A percentile compares a stretch with the other conserved stretches of the same genome.
Evolutionary conservation across 2,329 filamentous ascomycete species (phyloP).

Genomic region (Aspergillus viridinutans): DNA sequence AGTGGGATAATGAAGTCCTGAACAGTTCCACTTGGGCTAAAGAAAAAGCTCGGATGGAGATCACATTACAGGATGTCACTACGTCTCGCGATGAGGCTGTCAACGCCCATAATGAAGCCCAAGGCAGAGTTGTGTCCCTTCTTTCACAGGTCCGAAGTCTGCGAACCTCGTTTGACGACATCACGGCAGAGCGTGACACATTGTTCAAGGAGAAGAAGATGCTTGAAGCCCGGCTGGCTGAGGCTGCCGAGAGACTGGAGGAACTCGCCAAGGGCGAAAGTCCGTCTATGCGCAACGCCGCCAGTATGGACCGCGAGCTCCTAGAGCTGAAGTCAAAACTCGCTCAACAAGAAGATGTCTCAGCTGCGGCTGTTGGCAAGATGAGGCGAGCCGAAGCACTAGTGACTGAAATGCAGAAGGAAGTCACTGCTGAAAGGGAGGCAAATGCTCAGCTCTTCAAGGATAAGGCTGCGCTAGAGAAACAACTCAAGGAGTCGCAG

Average conservation of each 20-base stretch:
- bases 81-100: slow-evolving; percentile 92
- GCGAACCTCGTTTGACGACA: slow-evolving; percentile 78
- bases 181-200: slow-evolving; percentile 77
- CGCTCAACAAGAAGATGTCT: slow-evolving; percentile 90
- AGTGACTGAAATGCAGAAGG: slow-evolving; percentile 84
- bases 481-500: slow-evolving; percentile 84
- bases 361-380: slow-evolving; percentile 87
- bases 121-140: slow-evolving; percentile 85
- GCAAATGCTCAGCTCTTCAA: slow-evolving; percentile 75
- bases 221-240: slow-evolving; percentile 76
- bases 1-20: slow-evolving; percentile 97
- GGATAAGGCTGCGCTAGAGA: slow-evolving; percentile 85
- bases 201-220: slow-evolving; percentile 85
- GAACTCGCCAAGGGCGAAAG: slow-evolving; percentile 81
- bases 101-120: slow-evolving; percentile 88
- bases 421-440: slow-evolving; percentile 82
- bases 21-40: slow-evolving; percentile 99
- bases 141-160: slow-evolving; percentile 84
- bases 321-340: slow-evolving; percentile 83
- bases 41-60: slow-evolving; percentile 88
- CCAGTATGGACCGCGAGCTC: slow-evolving; percentile 81
- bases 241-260: slow-evolving; percentile 83
- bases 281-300: slow-evolving; percentile 83
- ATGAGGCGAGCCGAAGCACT: slow-evolving; percentile 92
- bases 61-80: slow-evolving; percentile 81